Evolutionary conservation across 1,139 yeast species (phyloP).

Genomic region (Arxiozyma telluris): DNA sequence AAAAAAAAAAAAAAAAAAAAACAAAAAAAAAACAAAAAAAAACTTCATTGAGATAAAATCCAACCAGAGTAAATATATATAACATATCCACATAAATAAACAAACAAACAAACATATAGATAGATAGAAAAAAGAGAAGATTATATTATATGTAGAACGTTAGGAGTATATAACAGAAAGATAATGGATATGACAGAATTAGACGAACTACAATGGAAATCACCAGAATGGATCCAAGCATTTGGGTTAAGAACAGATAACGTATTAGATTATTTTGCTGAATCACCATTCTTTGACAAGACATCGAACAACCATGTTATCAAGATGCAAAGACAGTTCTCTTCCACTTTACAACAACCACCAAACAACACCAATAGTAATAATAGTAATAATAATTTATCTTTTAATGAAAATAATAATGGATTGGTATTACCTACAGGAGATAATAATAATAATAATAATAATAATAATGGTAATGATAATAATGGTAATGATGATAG

Average conservation of each 20-base stretch:
- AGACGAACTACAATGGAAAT: constrained; percentile 93
- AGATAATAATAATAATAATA: constrained; percentile 1
- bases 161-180: too few relatives aligned
- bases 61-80: too few relatives aligned
- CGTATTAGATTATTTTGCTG: constrained; percentile 84
- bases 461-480: not conserved
- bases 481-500: not conserved
- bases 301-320: constrained; percentile 89
- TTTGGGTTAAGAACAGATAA: constrained; percentile 81
- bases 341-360: constrained; percentile 7
- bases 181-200: constrained; percentile 32
- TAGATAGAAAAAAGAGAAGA: too few relatives aligned
- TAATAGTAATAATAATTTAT: constrained; percentile 10
- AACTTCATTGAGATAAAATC: too few relatives aligned
- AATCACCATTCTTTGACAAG: constrained; percentile 91
- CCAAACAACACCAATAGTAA: not conserved
- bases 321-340: constrained; percentile 87
- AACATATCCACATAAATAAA: too few relatives aligned
- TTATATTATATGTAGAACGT: too few relatives aligned
- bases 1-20: too few relatives aligned
- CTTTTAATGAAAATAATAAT: constrained; percentile 16
- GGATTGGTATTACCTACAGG: constrained; percentile 6
- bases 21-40: too few relatives aligned
- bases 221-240: constrained; percentile 93
- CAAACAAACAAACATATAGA: too few relatives aligned